Base-by-base conservation (phyloP, 2,329 filamentous ascomycete genomes). In the Scedosporium dehoogii region DNA sequence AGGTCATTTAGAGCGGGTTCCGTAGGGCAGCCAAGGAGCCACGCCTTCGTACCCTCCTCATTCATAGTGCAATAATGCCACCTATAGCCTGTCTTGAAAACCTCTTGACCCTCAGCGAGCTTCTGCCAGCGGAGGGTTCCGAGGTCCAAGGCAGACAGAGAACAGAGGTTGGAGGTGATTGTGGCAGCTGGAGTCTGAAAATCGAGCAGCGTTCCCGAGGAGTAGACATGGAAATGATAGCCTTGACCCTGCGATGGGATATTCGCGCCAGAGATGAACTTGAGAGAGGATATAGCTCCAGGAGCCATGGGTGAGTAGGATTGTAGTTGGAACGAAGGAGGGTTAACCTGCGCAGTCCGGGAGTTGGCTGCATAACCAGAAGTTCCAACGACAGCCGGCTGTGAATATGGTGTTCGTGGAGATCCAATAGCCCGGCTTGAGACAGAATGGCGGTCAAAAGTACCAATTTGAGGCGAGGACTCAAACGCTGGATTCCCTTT, bases 51-150 rank as follows among this genome's bases (percentile, higher is more conserved):
- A 5, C 93, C 93, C 69, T 96, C 91, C 64, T 94, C 88, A 71
- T 97, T 96, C 75, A 97, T 89, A 3, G 92, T 96, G 73, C 94
- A 97, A 72, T 99, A 99, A 73, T 97, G 93, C 94, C 94, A 99
- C 64, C 93, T 86, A 73, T 94, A 97, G n/a, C 89, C 91, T 0
- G 86, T 80, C 68, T 90, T 90, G 76, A 97, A 99, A 41, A 99
- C 88, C 71, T 99, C 94, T 59, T 91, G 89, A 3, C 94, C 94
- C 70, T 97, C 93, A 1, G 93, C 94, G 18, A 99, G 81, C 71
- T 92, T 96, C 73, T 96, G 92, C 94, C 94, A 99, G 58, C 92
- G 87, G 59, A 97, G 77, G 0, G 90, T 88, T 63, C 89, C 88
- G 10, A 99, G 79, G 68, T 99, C 94, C 27, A 99, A 78, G 3